phyloP scores from a whole-genome alignment of 371 early-diverging fungal genomes.

The Mortierella sp. region DNA sequence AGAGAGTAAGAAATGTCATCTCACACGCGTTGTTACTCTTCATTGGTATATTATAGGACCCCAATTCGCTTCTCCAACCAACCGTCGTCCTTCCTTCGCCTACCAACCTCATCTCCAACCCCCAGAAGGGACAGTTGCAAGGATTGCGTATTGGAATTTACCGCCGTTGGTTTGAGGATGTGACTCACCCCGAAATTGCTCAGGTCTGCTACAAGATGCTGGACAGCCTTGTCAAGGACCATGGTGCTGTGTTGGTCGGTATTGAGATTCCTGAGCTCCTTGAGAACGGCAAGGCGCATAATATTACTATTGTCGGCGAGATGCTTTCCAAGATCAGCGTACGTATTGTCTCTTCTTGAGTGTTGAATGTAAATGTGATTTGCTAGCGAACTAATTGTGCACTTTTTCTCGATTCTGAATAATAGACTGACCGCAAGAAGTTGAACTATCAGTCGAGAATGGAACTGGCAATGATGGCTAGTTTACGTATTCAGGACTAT shows the following conservation, averaged over 20 bases:
- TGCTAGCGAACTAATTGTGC: too few species aligned
- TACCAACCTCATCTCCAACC: not conserved
- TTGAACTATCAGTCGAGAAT: slow-evolving; percentile 47
- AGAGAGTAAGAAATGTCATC: not conserved
- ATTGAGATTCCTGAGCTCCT: slow-evolving; percentile 78
- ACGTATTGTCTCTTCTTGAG: not conserved
- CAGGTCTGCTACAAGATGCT: slow-evolving; percentile 61
- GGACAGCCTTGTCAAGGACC: slow-evolving; percentile 53
- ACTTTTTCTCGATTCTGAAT: too few species aligned
- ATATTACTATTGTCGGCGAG: slow-evolving; percentile 75
- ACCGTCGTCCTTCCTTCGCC: slow-evolving; percentile 45
- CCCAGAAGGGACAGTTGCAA: slow-evolving; percentile 40
- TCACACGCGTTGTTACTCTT: not conserved
- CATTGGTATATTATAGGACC: slow-evolving; percentile 30
- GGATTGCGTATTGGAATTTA: slow-evolving; percentile 70
- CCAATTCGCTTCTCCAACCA: slow-evolving; percentile 57
- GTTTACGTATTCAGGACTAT: slow-evolving; percentile 60
- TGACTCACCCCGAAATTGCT: slow-evolving; percentile 63
- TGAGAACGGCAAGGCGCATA: slow-evolving; percentile 69
- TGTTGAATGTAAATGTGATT: not conserved
- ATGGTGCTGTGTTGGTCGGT: slow-evolving; percentile 75
- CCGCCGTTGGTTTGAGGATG: slow-evolving; percentile 65
- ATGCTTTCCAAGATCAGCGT: slow-evolving; percentile 62
- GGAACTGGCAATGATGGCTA: slow-evolving; percentile 36
- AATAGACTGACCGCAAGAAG: slow-evolving; percentile 38